Conservation (phyloP, 257 asterid species). For the Phtheirospermum japonicum region DNA sequence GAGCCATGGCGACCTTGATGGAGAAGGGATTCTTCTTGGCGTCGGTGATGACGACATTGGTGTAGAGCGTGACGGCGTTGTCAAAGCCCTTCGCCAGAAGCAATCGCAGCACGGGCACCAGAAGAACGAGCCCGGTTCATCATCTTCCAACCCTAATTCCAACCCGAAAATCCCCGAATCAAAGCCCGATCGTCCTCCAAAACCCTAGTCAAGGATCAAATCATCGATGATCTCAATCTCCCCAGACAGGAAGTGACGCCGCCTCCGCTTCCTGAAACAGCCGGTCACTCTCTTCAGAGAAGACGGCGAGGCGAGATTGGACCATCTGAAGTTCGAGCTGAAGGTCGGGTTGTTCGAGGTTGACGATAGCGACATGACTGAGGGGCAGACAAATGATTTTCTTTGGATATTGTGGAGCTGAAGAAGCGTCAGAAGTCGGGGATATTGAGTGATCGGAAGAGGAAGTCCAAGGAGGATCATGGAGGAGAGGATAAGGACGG, state of each 20-base stretch:
- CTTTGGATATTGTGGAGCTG: conserved; percentile 85
- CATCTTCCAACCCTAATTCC: conserved; percentile 42
- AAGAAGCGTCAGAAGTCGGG: conserved; percentile 93
- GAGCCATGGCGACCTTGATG: conserved; percentile 67
- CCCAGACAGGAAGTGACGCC: conserved; percentile 84
- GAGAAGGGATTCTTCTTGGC: conserved; percentile 71
- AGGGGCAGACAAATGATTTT: conserved; percentile 94
- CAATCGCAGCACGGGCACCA: conserved; percentile 31
- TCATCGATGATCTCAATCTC: conserved; percentile 59
- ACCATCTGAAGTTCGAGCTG: conserved; percentile 64
- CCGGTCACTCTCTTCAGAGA: conserved; percentile 92
- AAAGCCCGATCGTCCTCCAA: conserved; percentile 54
- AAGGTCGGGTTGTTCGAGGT: conserved; percentile 86
- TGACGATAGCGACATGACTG: conserved; percentile 92
- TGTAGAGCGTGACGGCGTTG: conserved; percentile 72
- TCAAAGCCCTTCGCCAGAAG: conserved; percentile 65
- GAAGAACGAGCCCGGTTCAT: conserved; percentile 34
- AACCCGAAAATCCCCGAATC: conserved; percentile 49
- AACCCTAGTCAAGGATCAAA: conserved; percentile 62
- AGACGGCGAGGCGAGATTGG: conserved; percentile 81
- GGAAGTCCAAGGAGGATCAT: conserved; percentile 59
- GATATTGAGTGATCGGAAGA: conserved; percentile 69
- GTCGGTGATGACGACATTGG: conserved; percentile 60
- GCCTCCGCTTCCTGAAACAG: conserved; percentile 77
- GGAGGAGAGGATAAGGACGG: conserved; percentile 79